Base-by-base conservation (phyloP, 257 asterid genomes). In the Przewalskia tangutica region DNA sequence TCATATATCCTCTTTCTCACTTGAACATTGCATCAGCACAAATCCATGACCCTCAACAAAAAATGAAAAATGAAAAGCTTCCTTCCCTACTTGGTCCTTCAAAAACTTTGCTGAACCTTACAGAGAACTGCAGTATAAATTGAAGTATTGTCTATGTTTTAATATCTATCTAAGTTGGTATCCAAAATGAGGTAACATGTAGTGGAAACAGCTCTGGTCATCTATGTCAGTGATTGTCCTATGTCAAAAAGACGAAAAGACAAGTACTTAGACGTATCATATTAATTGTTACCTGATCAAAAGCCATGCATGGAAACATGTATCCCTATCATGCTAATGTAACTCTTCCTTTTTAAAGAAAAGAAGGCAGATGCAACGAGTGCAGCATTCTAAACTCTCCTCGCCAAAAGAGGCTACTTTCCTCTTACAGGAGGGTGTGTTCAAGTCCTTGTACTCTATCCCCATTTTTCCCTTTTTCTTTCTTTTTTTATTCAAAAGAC, bases 301-400 rank as follows among this genome's bases (percentile, higher is more conserved):
- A 20, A 23, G 76, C 27, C 87, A 84, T 65, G 88, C 83, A 76
- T 68, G 66, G 79, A 70, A 82, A 81, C 40, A 77, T 32, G 80
- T 58, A 86, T 79, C 63, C 79, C 85, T 86, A 85, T 89, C 83
- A 86, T n/a, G 88, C 86, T 64, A 79, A 86, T 83, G 91, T 87
- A 86, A 91, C 86, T 88, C 90, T 89, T 89, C 91, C 92, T 88
- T 88, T 40, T 77, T 73, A 75, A 88, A 87, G 81, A 89, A 89
- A 90, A 88, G 89, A 90, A 90, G 94, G 95, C 89, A 90, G 91
- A 88, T 87, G 87, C 88, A 88, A 84, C 38, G 84, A 67, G 83
- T 83, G 86, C 88, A 84, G 89, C 88, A 83, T 86, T 85, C 90
- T 86, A 86, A 85, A 87, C 84, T 82, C 90, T 84, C 88, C 87